Base-by-base conservation (phyloP, 2,329 filamentous ascomycete genomes). In the Penicillium sclerotiorum region DNA sequence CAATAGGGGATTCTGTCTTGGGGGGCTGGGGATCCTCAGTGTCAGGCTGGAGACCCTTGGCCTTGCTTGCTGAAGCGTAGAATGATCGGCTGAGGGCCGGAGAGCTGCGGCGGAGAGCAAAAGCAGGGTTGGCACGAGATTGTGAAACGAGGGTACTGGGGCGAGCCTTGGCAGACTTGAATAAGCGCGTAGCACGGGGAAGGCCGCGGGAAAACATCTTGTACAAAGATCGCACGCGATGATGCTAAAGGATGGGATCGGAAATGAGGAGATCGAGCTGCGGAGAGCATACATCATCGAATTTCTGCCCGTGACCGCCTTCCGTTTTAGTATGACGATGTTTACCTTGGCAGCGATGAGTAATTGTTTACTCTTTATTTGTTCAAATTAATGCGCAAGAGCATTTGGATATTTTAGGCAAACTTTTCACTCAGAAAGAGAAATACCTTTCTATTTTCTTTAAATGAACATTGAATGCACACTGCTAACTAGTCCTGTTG, bases 41-140 rank as follows among this genome's bases (percentile, higher is more conserved):
- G 53, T 83, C 78, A n/a, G 85, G 84, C 53, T 80, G 80, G 60
- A 86, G 78, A 52, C 82, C 81, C 61, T 80, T 79, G 56, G 56
- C 60, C 33, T 57, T 50, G 25, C 66, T 45, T 15, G 61, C 53
- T 18, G 70, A 72, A 2, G 61, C 66, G 39, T 73, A 74, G 60
- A 76, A 70, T 18, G 40, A 30, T 20, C 40, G 40, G 38, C 38
- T 18, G 5, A 21, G 38, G 18, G 18, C 7, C 23, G n/a, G 23
- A 18, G 40, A 32, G 40, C 27, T 43, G 13, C 27, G 40, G 28
- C 18, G 36, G 21, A 38, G 18, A 8, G 13, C 40, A 8, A 30
- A 12, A 28, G 38, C 38, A 9, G 17, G 38, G 18, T 22, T 23
- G 23, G 38, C 27, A 22, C 38, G 40, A 28, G 27, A 20, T 22